Percentiles rank a stretch among this genome's conserved stretches.
phyloP scores from a whole-genome alignment of 1,284 basidiomycete genomes.

The Xerocomus amazonicus region DNA sequence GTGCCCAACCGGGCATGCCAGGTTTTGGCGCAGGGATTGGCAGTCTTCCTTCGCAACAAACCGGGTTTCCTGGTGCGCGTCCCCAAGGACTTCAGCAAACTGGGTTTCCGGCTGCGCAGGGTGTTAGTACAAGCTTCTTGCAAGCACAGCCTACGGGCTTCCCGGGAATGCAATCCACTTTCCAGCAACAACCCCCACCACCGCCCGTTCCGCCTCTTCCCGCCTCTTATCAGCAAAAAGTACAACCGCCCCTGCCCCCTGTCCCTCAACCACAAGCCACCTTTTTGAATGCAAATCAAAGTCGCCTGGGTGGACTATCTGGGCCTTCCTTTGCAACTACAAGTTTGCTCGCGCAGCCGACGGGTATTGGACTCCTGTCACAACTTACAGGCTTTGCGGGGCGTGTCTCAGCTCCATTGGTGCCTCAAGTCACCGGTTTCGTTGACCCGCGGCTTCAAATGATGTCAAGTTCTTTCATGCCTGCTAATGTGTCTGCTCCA shows the following conservation, averaged over 20 bases:
- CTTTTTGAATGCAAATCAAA: constrained; percentile 46
- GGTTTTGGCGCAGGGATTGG: constrained; percentile 21
- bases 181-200: constrained; percentile 49
- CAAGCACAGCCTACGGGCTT: constrained; percentile 53
- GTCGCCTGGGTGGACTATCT: constrained; percentile 11
- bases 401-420: constrained; percentile 47
- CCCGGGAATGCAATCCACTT: constrained; percentile 35
- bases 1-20: constrained; percentile 9
- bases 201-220: constrained; percentile 61
- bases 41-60: constrained; percentile 41
- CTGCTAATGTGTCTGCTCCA: constrained; percentile 61
- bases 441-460: constrained; percentile 79
- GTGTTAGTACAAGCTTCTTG: constrained; percentile 37
- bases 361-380: constrained; percentile 17
- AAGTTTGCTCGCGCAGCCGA: constrained; percentile 15
- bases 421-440: constrained; percentile 79
- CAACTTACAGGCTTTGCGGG: constrained; percentile 46
- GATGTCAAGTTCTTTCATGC: constrained; percentile 87
- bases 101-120: constrained; percentile 32
- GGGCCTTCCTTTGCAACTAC: constrained; percentile 8
- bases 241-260: constrained; percentile 37
- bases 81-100: constrained; percentile 36
- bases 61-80: constrained; percentile 36
- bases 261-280: constrained; percentile 42
- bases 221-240: constrained; percentile 59